Base-by-base conservation (phyloP, 78 protist genomes). In the Cavenderia fasciculata region DNA sequence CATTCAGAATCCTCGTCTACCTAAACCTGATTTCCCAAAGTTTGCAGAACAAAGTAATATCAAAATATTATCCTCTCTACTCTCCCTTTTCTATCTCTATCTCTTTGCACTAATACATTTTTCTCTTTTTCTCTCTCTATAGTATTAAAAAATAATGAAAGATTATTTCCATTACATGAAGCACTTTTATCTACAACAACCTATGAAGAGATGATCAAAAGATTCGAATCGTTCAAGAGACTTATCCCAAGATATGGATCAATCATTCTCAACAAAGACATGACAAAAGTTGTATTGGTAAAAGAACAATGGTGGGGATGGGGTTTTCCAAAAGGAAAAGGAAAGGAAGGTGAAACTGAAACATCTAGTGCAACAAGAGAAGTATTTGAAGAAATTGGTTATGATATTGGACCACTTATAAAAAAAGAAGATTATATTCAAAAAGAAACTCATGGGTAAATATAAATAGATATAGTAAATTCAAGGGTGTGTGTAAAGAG, bases 261-360 rank as follows among this genome's bases (percentile, higher is more conserved):
- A 6, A 82, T 82, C 21, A 82, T 82, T 33, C 29, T 82, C 29
- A 82, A 82, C 56, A 82, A 82, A 69, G 90, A 82, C 41, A 82
- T 82, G 90, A 68, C 54, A 54, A 82, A 82, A 31, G 90, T 82
- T n/a, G 90, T 82, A 27, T 56, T 82, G 40, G 90, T 82, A 4
- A 82, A 82, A 54, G 90, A 82, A 43, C 90, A 82, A 82, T 82
- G 90, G 90, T 82, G 90, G 90, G 90, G 90, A 21, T 82, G 90
- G 90, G 90, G 90, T 5, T 82, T 82, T n/a, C 90, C 90, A 0
- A 82, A 82, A 46, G 90, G 90, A 44, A 82, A 82, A 33, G 90
- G 69, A 27, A 82, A 82, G 40, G 76, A 68, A 40, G 90, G 76
- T 19, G 76, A 82, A 68, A 65, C 74, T 11, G 88, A 82, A 31